Percentiles rank a stretch among this genome's conserved stretches.
Conservation (phyloP, 176 grass and related monocot genomes). For the Triticum urartu region DNA sequence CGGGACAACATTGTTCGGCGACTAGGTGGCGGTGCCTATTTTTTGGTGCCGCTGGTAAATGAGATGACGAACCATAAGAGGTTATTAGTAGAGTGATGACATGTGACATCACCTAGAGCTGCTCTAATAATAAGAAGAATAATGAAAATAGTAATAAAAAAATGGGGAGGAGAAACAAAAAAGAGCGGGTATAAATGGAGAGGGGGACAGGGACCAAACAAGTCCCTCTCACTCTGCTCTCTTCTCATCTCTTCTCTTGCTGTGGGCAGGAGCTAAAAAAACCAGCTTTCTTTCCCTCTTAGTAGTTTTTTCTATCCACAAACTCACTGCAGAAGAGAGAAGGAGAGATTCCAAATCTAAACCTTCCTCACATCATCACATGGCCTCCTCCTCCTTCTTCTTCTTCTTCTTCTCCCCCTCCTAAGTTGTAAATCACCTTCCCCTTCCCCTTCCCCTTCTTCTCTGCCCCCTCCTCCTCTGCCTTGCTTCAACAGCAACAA, state of each 20-base stretch:
- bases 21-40: too few species aligned
- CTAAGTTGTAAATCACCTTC: too few species aligned
- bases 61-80: too few species aligned
- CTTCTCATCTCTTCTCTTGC: background rate
- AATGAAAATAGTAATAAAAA: too few species aligned
- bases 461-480: background rate
- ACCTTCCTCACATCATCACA: background rate
- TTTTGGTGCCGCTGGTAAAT: too few species aligned
- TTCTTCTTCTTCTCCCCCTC: slow-evolving; percentile 12
- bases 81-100: too few species aligned
- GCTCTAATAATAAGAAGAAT: too few species aligned
- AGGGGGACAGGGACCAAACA: slow-evolving; percentile 10
- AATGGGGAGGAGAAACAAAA: too few species aligned
- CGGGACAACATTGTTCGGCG: too few species aligned
- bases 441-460: too few species aligned
- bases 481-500: background rate
- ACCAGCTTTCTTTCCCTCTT: background rate
- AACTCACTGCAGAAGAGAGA: background rate
- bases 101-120: too few species aligned
- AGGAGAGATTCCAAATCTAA: slow-evolving; percentile 14
- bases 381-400: background rate
- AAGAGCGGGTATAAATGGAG: too few species aligned
- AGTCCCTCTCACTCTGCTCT: background rate
- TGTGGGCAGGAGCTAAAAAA: background rate
- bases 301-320: background rate